Conservation (phyloP, 2,329 filamentous ascomycete species). For the Diaporthe aspalathi region DNA sequence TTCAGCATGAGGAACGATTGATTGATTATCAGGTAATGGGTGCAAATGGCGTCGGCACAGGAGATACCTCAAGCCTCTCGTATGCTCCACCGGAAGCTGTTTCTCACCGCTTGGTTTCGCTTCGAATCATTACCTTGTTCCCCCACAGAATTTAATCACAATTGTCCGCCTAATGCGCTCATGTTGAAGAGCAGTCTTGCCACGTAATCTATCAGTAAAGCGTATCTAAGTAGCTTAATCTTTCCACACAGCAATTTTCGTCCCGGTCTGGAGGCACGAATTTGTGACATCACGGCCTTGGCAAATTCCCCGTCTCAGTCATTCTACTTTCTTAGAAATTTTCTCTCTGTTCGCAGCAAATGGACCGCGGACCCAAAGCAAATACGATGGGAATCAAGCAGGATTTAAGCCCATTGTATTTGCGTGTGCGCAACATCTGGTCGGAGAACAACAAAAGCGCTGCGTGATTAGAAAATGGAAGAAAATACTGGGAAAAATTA, state of each 20-base stretch:
- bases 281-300: too few species aligned
- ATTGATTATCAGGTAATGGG: background rate
- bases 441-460: too few species aligned
- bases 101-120: background rate
- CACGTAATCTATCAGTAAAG: background rate
- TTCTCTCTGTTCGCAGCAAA: too few species aligned
- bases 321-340: too few species aligned
- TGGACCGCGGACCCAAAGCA: too few species aligned
- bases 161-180: background rate
- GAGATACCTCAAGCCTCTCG: background rate
- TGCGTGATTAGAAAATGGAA: too few species aligned
- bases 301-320: too few species aligned
- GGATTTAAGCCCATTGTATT: too few species aligned
- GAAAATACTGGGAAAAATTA: too few species aligned
- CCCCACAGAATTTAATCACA: background rate
- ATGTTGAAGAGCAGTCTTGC: background rate
- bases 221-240: background rate
- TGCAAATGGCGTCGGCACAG: background rate
- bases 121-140: background rate
- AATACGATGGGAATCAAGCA: too few species aligned
- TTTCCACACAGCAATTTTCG: background rate
- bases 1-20: background rate
- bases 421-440: too few species aligned
- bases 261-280: too few species aligned
- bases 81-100: background rate